Conservation (phyloP, 495 filamentous ascomycete species). For the Aspergillus saccharolyticus region DNA sequence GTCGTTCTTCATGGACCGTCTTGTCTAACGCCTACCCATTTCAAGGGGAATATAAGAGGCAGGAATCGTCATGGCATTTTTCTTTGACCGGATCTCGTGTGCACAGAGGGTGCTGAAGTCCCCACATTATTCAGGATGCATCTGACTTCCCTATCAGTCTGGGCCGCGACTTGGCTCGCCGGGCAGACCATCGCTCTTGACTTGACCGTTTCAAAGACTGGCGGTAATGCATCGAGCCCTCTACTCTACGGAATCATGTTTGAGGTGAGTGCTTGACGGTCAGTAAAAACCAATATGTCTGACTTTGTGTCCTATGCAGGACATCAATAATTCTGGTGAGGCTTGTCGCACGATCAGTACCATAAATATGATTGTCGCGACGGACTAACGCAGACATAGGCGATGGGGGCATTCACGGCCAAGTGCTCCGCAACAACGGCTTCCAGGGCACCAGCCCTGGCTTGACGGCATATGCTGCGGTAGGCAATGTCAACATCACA, state of each 20-base stretch:
- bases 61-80: too few species aligned
- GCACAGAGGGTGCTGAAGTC: neutral
- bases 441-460: conserved; percentile 53
- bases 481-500: conserved; percentile 47
- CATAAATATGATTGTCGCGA: too few species aligned
- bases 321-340: conserved; percentile 70
- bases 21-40: too few species aligned
- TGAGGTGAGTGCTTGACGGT: conserved; percentile 38
- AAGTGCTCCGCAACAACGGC: conserved; percentile 66
- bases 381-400: neutral
- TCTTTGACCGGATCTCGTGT: too few species aligned
- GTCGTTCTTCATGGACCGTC: too few species aligned
- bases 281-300: too few species aligned
- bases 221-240: conserved; percentile 49
- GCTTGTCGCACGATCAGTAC: too few species aligned
- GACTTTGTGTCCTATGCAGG: conserved; percentile 41
- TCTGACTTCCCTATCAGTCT: neutral
- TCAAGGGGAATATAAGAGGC: too few species aligned
- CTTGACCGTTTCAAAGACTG: conserved; percentile 37
- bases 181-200: conserved; percentile 17
- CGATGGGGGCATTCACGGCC: conserved; percentile 72
- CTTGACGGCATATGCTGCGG: conserved; percentile 49
- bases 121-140: neutral
- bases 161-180: neutral
- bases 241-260: conserved; percentile 57